Percentiles rank a stretch among this genome's conserved stretches.
Evolutionary conservation across 164 flowering plant species (phyloP).

Genomic region (Nelumbo lutea): DNA sequence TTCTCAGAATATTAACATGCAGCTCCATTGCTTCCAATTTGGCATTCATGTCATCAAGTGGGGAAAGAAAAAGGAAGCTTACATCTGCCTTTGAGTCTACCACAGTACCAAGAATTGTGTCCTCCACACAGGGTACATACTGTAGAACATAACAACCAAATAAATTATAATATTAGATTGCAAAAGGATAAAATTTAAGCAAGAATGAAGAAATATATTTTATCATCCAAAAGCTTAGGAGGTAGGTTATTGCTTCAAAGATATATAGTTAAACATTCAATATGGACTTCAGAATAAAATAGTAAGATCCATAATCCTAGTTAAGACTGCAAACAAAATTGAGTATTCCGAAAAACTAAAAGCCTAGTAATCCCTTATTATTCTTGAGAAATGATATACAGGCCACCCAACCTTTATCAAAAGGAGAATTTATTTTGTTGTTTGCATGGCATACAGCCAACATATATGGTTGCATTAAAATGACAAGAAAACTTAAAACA

Average conservation of each 20-base stretch:
- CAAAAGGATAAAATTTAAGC: neutral
- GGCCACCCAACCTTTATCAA: neutral
- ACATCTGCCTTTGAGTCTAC: constrained; percentile 88
- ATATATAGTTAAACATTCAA: no score
- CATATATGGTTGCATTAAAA: neutral
- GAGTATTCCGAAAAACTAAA: neutral
- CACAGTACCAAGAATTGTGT: constrained; percentile 84
- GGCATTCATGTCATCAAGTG: no score
- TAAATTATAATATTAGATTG: neutral
- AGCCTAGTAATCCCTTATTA: neutral
- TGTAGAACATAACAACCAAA: constrained; percentile 29
- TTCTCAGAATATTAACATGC: no score
- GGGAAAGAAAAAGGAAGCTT: constrained; percentile 29
- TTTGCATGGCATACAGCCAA: no score
- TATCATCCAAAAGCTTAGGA: neutral
- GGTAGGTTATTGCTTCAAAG: neutral
- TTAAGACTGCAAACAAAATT: neutral
- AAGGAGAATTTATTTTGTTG: no score
- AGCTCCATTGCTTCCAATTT: no score
- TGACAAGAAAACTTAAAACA: neutral
- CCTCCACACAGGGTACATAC: constrained; percentile 89
- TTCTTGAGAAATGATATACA: no score
- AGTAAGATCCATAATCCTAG: neutral
- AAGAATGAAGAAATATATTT: neutral
- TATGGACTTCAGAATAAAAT: neutral